Evolutionary conservation across 2,329 filamentous ascomycete species (phyloP), one percentile per base, ranked within the genome.

Genomic region (Fusarium metavorans): DNA sequence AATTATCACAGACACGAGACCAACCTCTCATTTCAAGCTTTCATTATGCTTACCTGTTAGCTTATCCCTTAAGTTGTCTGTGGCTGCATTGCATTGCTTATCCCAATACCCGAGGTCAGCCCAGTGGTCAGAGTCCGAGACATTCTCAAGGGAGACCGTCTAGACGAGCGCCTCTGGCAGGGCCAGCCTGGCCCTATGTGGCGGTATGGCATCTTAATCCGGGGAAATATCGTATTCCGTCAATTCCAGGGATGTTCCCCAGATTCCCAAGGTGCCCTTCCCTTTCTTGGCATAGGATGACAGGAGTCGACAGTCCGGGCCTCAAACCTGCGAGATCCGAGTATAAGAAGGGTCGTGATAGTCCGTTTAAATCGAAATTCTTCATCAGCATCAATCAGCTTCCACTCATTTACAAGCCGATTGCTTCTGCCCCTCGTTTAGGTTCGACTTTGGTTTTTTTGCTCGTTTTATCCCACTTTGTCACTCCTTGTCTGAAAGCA

Each of bases 381-480:
- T 66, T 72, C 68, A 41, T 70, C 72, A 70, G 72, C 72, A 54
- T 48, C 72, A 74, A 66, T 58, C 72, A 75, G 68, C 72, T 72
- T 70, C 16, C 68, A 54, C 65, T 70, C 65, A 3, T 72, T 74
- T 60, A 72, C 23, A 72, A 54, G 71, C 71, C n/a, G 72, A 62
- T 74, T 75, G 72, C 58, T 60, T 45, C 71, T 74, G 68, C 13
- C 72, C 75, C 65, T 74, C 71, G 10, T 68, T 74, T 74, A 54
- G 64, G 61, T 56, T 74, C 68, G 63, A n/a, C 72, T 72, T 32
- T 39, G 37, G 60, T 50, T 68, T 65, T 48, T 52, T 64, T 64
- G 50, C 52, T 52, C 30, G 70, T 71, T 64, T 52, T 16, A 62
- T 57, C 65, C 68, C 57, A 72, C 72, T 74, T 64, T 52, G 48